Base-by-base conservation (phyloP, 1,284 basidiomycete species). In the Tilletiaria anomala region DNA sequence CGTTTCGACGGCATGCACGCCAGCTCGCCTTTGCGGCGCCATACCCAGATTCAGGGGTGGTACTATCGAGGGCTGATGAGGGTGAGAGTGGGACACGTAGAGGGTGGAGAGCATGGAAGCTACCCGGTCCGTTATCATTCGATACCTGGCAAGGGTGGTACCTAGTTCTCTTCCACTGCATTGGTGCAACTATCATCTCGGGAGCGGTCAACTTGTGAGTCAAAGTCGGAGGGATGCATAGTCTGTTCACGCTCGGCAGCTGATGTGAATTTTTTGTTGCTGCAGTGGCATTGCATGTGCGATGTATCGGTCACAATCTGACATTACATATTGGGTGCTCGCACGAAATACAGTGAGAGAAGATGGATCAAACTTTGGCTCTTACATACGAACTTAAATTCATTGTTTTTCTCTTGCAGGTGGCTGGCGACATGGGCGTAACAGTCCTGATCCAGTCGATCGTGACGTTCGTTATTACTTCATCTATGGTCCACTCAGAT, bases 391-490 rank as follows among this genome's bases (percentile, higher is more conserved):
- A n/a, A n/a, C n/a, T n/a, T n/a, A n/a, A n/a, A n/a, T n/a, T n/a
- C n/a, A n/a, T n/a, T n/a, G n/a, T n/a, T n/a, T n/a, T n/a, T n/a
- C n/a, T n/a, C n/a, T n/a, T n/a, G n/a, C n/a, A n/a, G n/a, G n/a
- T n/a, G 10, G 59, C 57, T 2, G 61, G 61, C 5, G 61, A 62
- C 38, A 60, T 64, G 59, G 61, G 61, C 6, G 58, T 64, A 14
- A 64, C 61, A 1, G 50, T 64, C 3, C 49, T 64, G 32, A 56
- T 62, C 33, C 61, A 64, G 35, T 55, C 58, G 40, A 47, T 58
- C 29, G 46, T 64, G 19, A 54, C 57, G 2, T 55, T 61, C 37
- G 47, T 64, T 39, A 60, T 64, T 35, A 61, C 61, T 1, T 56
- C 55, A 8, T 35, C 45, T 3, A 36, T 64, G 16, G 51, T 53